Percentiles rank a stretch among this genome's conserved stretches.
Evolutionary conservation across 345 rosid genomes (phyloP).

Genomic region (Boechera divaricarpa): DNA sequence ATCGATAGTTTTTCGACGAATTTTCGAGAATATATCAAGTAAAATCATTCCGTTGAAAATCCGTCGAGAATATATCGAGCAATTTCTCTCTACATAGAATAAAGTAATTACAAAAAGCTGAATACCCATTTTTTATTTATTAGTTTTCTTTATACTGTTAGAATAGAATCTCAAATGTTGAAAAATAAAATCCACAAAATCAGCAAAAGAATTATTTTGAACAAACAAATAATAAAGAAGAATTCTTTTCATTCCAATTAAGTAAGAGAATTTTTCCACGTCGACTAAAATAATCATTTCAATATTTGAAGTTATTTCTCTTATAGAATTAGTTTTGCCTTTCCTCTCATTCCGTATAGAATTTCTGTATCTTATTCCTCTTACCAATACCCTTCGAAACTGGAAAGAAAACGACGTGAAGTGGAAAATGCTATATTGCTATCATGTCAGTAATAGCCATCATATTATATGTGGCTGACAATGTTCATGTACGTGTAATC

Average conservation of each 20-base stretch:
- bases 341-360: background rate
- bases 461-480: conserved; percentile 27
- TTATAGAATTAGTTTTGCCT: background rate
- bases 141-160: background rate
- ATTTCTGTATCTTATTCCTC: background rate
- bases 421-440: background rate
- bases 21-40: no score
- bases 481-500: conserved; percentile 6
- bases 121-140: background rate
- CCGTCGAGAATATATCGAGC: no score
- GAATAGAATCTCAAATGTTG: background rate
- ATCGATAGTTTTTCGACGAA: no score
- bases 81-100: background rate
- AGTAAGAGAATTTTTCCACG: background rate
- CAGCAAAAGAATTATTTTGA: background rate
- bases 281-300: background rate
- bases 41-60: no score
- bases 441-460: background rate
- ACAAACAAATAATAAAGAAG: background rate
- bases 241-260: background rate
- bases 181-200: background rate
- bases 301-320: background rate
- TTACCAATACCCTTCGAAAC: no score
- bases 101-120: background rate
- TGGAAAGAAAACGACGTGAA: background rate